Base-by-base conservation (phyloP, 2,329 filamentous ascomycete species). In the Fusarium robinianum region DNA sequence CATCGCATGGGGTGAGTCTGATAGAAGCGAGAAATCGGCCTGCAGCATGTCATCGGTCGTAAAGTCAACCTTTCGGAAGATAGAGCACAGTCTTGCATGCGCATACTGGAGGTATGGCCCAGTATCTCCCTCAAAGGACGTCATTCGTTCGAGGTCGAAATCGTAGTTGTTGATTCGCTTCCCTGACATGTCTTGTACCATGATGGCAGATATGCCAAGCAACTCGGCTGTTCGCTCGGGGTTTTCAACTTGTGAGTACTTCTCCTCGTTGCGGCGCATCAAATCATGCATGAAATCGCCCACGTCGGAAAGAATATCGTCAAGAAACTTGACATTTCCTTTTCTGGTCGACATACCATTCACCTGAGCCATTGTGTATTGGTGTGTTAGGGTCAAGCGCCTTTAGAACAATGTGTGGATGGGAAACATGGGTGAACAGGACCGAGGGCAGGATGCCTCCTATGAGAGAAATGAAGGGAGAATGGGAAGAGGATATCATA, bases 21-120 rank as follows among this genome's bases (percentile, higher is more conserved):
- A 18, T 7, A 46, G 25, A 10, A 43, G 40, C 18, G 42, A 34
- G 8, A 34, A 76, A 68, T 14, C 61, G 44, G 25, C 59, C 2
- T 39, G 22, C 8, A 63, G 32, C 14, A 58, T 12, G 2, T 53
- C 41, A 3, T 48, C 52, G 30, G 38, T 14, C 2, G 54, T 44
- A 3, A 43, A 27, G 6, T 26, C 37, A 8, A 57, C 51, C 9
- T 54, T 44, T 8, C 59, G 63, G 19, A 64, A 62, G 30, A 69
- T 67, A 7, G 75, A 77, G 55, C 72, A 77, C 40, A 87, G 72
- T 46, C 81, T 78, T 4, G 82, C 80, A 58, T 87, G 82, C 2
- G 83, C 81, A 58, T 88, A 87, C 69, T 89, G 85, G 14, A 89
- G 74, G 63, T 87, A 87, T 10, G 85, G 83, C 2, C 85, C 86